Percentiles rank a stretch among this genome's conserved stretches.
Evolutionary conservation across 345 rosid genomes (phyloP).

Genomic region (Linum usitatissimum): DNA sequence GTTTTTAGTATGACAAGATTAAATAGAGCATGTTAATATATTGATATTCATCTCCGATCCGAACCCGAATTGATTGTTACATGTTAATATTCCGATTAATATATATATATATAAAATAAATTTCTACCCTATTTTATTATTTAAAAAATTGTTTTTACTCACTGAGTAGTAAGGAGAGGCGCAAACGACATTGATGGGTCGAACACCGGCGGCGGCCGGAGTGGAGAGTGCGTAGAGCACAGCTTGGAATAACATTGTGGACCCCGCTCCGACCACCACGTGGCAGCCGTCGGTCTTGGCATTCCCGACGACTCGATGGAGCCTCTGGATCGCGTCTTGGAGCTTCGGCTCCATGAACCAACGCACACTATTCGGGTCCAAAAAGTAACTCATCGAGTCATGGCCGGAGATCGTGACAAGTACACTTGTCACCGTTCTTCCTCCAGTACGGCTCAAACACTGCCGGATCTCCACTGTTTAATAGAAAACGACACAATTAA

Average conservation of each 20-base stretch:
- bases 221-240: constrained; percentile 62
- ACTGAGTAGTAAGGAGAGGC: constrained; percentile 94
- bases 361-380: constrained; percentile 39
- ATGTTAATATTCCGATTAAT: too few relatives aligned
- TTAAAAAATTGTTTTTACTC: constrained; percentile 7
- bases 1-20: too few relatives aligned
- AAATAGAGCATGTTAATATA: too few relatives aligned
- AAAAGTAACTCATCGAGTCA: constrained; percentile 78
- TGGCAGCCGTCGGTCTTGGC: constrained; percentile 38
- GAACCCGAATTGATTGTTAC: too few relatives aligned
- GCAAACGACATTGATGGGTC: constrained; percentile 60
- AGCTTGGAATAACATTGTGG: constrained; percentile 69
- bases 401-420: constrained; percentile 46
- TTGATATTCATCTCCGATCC: too few relatives aligned
- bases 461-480: constrained; percentile 85
- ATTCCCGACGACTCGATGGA: constrained; percentile 56
- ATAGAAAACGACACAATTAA: too few relatives aligned
- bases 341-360: constrained; percentile 72
- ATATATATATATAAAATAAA: too few relatives aligned
- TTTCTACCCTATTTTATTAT: too few relatives aligned
- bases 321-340: constrained; percentile 41
- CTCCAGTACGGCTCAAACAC: constrained; percentile 65
- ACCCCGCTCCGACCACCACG: constrained; percentile 78
- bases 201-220: constrained; percentile 15
- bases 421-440: constrained; percentile 47